Conservation (phyloP, 805 yeast species). For the Blastobotrys peoriensis region DNA sequence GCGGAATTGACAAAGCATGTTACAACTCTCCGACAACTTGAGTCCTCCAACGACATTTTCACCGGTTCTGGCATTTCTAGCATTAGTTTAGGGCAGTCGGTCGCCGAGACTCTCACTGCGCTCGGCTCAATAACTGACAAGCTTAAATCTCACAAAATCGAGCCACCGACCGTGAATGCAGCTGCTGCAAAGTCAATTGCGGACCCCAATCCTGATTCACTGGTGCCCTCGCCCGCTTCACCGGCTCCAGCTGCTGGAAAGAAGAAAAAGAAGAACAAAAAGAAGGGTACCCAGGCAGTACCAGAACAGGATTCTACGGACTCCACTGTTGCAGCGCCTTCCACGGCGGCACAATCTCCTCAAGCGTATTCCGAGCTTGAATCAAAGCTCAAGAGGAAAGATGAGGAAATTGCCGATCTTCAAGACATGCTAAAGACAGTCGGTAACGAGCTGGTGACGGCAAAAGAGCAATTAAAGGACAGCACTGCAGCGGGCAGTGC, state of each 20-base stretch:
- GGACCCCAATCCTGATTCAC: too few species aligned
- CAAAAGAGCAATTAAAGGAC: conserved; percentile 52
- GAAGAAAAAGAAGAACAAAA: conserved; percentile 17
- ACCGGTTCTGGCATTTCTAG: background rate
- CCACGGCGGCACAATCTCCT: background rate
- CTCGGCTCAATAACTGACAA: conserved; percentile 2
- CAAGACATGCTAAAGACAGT: conserved; percentile 71
- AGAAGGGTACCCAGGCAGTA: conserved; percentile 8
- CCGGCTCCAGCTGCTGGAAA: conserved; percentile 6
- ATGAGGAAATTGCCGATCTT: conserved; percentile 60
- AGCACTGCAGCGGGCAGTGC: conserved; percentile 23
- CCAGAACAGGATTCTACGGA: background rate
- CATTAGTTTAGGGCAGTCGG: background rate
- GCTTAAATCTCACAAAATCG: background rate
- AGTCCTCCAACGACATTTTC: too few species aligned
- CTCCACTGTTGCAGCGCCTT: background rate
- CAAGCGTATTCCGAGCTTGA: conserved; percentile 6
- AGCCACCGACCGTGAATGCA: background rate
- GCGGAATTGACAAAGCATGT: too few species aligned
- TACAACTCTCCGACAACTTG: too few species aligned
- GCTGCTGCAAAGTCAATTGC: too few species aligned
- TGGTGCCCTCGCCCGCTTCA: too few species aligned
- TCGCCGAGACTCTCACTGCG: background rate
- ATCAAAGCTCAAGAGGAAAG: conserved; percentile 6
- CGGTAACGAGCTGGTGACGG: conserved; percentile 73